Evolutionary conservation across 2,329 filamentous ascomycete species (phyloP), one percentile per base, ranked within the genome.

Genomic region (Trichoderma sp.): DNA sequence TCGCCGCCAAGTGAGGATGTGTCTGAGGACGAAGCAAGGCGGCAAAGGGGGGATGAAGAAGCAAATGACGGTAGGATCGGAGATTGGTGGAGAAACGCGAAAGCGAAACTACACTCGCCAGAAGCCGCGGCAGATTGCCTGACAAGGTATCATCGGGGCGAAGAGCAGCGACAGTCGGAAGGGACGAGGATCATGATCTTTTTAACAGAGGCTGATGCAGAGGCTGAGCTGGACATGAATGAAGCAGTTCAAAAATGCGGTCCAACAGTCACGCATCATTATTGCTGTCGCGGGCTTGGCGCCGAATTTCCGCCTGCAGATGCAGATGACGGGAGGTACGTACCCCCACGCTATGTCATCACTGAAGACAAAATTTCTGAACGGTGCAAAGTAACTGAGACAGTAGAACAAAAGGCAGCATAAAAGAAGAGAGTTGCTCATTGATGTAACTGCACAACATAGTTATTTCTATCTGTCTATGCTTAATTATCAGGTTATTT

Each of bases 1-100:
- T 82, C 76, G 75, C 35, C 71, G 77, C 79, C 76, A 75, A 76
- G 74, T 68, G 69, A 24, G 9, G 12, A 59, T 62, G 71, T 64
- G 76, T 50, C 75, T 73, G 62, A 78, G 76, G 38, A 77, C 66
- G 80, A 65, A 60, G 38, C 24, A 78, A 56, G 29, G 60, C 50
- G 50, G 50, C 50, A 35, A 33, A 38, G 62, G 33, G 27, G 16
- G 14, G 18, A 45, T n/a, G 29, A 35, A 18, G 50, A 50, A 38
- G 35, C 60, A 73, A 38, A 65, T 65, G 38, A 63, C 65, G 56
- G 64, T 53, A 62, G 72, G 72, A 69, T 76, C 71, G 71, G 65
- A 67, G 64, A 67, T 60, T 73, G 59, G 68, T 69, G 56, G 72
- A 76, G 65, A 76, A 60, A 59, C 56, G 68, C 60, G 63, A 41